Percentiles rank a stretch among this genome's conserved stretches.
Conservation (phyloP, 257 asterid species). For the Haberlea rhodopensis region DNA sequence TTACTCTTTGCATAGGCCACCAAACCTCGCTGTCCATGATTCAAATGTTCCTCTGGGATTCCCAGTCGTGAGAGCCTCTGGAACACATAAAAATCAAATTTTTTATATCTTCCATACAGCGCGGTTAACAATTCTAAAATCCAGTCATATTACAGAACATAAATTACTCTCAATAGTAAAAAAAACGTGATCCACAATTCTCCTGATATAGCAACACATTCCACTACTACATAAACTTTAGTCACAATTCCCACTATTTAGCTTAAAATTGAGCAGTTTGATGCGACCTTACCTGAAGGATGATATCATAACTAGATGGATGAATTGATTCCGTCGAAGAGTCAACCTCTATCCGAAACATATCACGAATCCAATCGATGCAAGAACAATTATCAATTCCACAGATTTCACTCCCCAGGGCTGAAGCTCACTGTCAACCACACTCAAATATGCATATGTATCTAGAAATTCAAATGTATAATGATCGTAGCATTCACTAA, state of each 20-base stretch:
- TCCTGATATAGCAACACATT: too few relatives aligned
- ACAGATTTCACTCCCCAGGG: constrained; percentile 57
- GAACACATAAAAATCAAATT: constrained; percentile 23
- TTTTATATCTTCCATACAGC: constrained; percentile 6
- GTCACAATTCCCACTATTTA: constrained; percentile 16
- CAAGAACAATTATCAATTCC: constrained; percentile 41
- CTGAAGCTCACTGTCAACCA: constrained; percentile 40
- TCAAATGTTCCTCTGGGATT: constrained; percentile 48
- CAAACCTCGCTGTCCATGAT: constrained; percentile 53
- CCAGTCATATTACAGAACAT: constrained; percentile 9
- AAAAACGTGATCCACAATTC: too few relatives aligned
- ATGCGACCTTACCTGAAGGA: constrained; percentile 47
- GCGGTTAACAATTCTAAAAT: constrained; percentile 13
- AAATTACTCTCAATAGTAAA: neutral
- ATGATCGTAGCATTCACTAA: constrained; percentile 21
- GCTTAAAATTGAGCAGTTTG: neutral
- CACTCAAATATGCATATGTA: constrained; percentile 11
- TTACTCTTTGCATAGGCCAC: constrained; percentile 58
- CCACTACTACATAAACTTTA: too few relatives aligned
- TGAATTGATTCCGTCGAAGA: constrained; percentile 42
- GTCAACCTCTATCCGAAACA: constrained; percentile 64
- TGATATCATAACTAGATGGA: constrained; percentile 41
- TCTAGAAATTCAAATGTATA: neutral
- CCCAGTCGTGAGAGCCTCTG: constrained; percentile 82
- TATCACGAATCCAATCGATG: constrained; percentile 52